A percentile compares a stretch with the other conserved stretches of the same genome.
Evolutionary conservation across 495 filamentous ascomycete genomes (phyloP).

Genomic region (Talaromyces trachyspermus): DNA sequence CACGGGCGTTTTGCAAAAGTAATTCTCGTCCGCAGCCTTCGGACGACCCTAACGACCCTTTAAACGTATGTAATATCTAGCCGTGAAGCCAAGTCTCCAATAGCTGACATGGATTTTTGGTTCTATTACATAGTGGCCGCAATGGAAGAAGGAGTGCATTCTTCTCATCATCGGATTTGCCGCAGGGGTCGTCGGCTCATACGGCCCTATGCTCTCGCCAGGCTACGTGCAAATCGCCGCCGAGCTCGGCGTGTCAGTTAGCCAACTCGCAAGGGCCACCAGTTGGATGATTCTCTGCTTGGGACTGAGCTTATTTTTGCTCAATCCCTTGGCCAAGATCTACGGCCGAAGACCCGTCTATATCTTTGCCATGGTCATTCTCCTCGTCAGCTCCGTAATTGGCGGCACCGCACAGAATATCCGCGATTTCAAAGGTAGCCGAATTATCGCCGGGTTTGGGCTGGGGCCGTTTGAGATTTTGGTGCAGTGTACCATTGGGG

Average conservation of each 20-base stretch:
- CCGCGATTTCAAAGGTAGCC: slow-evolving; percentile 40
- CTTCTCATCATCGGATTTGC: slow-evolving; percentile 46
- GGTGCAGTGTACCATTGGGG: slow-evolving; percentile 43
- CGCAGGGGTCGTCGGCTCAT: slow-evolving; percentile 47
- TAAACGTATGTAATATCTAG: slow-evolving; percentile 32
- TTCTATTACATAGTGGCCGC: slow-evolving; percentile 38
- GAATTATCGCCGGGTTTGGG: slow-evolving; percentile 16
- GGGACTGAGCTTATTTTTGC: slow-evolving; percentile 44
- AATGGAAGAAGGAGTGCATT: slow-evolving; percentile 47
- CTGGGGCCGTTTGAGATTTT: slow-evolving; percentile 44
- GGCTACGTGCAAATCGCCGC: slow-evolving; percentile 36
- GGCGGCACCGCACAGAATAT: slow-evolving; percentile 42
- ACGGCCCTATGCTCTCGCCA: slow-evolving; percentile 48
- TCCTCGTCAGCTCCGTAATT: slow-evolving; percentile 48
- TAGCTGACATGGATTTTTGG: too few species aligned
- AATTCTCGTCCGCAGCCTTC: slow-evolving; percentile 49
- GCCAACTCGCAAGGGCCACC: slow-evolving; percentile 29
- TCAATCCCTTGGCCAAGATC: slow-evolving; percentile 50
- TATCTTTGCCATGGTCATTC: slow-evolving; percentile 43
- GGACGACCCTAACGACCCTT: slow-evolving; percentile 47
- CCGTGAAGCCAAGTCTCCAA: too few species aligned
- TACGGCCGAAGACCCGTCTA: slow-evolving; percentile 53
- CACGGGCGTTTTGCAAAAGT: slow-evolving; percentile 37
- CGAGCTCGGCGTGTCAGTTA: slow-evolving; percentile 35
- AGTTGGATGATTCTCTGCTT: slow-evolving; percentile 43